A percentile compares a stretch with the other conserved stretches of the same genome.
Evolutionary conservation across 1,284 basidiomycete species (phyloP).

Genomic region (Stygiomarasmius scandens): DNA sequence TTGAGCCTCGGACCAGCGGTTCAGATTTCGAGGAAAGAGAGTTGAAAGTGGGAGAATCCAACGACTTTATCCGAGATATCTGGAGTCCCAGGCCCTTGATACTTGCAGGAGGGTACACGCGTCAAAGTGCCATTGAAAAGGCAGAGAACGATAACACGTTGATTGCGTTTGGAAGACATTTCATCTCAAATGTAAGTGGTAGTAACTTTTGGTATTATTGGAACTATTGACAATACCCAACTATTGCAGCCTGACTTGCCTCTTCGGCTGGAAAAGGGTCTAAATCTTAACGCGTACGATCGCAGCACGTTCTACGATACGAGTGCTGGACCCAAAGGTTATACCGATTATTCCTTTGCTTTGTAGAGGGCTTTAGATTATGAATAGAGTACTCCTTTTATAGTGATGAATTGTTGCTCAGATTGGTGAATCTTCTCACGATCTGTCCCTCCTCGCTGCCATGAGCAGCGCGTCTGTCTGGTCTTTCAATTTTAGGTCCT

Average conservation of each 20-base stretch:
- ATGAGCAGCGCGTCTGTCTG: slow-evolving; percentile 21
- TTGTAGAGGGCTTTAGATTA: too few species aligned
- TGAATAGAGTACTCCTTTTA: too few species aligned
- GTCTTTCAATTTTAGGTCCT: slow-evolving; percentile 35
- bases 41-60: slow-evolving; percentile 23
- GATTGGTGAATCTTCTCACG: too few species aligned
- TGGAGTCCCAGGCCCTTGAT: slow-evolving; percentile 42
- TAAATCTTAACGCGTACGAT: slow-evolving; percentile 24
- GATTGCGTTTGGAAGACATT: slow-evolving; percentile 40
- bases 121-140: slow-evolving; percentile 32
- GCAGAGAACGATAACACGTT: slow-evolving; percentile 27
- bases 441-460: slow-evolving; percentile 1
- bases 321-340: slow-evolving; percentile 28
- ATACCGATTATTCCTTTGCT: slow-evolving; percentile 36
- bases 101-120: slow-evolving; percentile 46
- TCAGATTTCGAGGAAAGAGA: slow-evolving; percentile 7
- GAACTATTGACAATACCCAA: slow-evolving; percentile 9
- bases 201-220: background rate
- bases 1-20: slow-evolving; percentile 45
- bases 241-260: slow-evolving; percentile 50
- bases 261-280: slow-evolving; percentile 32
- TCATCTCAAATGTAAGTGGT: slow-evolving; percentile 10
- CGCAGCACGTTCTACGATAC: slow-evolving; percentile 28
- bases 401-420: too few species aligned
- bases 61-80: slow-evolving; percentile 36